Evolutionary conservation across 139 green algal genomes (phyloP).

Genomic region (Trebouxia sp.): DNA sequence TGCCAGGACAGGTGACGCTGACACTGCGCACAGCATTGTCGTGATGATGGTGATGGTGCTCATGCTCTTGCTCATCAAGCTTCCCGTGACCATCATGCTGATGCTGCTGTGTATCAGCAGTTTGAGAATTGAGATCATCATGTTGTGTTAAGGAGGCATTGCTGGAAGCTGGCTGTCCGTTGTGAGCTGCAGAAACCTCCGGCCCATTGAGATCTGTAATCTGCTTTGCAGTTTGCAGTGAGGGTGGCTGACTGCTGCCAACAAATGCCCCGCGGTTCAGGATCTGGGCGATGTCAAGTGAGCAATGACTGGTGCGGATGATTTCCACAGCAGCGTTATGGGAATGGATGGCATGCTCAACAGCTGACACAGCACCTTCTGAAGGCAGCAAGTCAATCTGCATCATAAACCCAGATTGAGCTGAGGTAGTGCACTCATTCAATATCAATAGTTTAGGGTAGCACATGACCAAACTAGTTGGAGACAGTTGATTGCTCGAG

Average conservation of each 20-base stretch:
- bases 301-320: constrained; percentile 57
- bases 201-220: background rate
- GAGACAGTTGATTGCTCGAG: no score
- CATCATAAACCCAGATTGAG: background rate
- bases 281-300: constrained; percentile 65
- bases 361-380: constrained; percentile 46
- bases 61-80: no score
- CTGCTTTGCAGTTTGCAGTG: background rate
- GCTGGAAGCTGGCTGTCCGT: background rate
- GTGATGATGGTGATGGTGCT: constrained; percentile 35
- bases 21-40: constrained; percentile 43
- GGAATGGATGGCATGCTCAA: constrained; percentile 49
- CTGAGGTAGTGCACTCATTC: background rate
- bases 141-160: no score
- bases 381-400: constrained; percentile 73
- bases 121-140: no score
- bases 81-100: background rate
- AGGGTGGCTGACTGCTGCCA: constrained; percentile 2
- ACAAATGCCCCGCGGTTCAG: constrained; percentile 55
- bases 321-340: constrained; percentile 76
- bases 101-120: background rate
- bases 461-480: background rate
- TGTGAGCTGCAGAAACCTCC: background rate
- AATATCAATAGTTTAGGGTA: no score
- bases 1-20: constrained; percentile 29